Evolutionary conservation across 306 rosid genomes (phyloP).

Genomic region (Cicer pinnatifidum): DNA sequence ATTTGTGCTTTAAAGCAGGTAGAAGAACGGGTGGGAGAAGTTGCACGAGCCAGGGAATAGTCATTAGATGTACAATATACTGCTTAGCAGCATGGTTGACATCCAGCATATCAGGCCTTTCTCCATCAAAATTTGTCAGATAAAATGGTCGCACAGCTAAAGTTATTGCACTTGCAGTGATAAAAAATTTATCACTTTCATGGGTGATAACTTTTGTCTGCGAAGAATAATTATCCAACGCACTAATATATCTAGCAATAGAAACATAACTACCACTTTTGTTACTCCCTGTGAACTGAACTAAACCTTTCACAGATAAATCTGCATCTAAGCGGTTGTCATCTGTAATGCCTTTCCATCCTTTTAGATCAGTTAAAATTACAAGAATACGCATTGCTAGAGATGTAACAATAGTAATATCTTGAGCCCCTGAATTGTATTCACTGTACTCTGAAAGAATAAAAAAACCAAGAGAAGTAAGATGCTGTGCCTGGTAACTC

Average conservation of each 20-base stretch:
- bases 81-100: conserved; percentile 64
- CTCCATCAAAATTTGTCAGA: conserved; percentile 51
- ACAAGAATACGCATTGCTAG: conserved; percentile 82
- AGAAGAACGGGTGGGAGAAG: conserved; percentile 74
- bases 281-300: conserved; percentile 62
- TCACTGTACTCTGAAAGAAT: conserved; percentile 74
- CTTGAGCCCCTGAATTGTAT: conserved; percentile 51
- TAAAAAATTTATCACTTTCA: conserved; percentile 67
- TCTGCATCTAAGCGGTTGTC: conserved; percentile 55
- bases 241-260: conserved; percentile 67
- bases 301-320: conserved; percentile 66
- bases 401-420: conserved; percentile 60
- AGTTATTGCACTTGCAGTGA: conserved; percentile 86
- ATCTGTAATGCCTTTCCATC: conserved; percentile 72
- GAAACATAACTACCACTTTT: conserved; percentile 73
- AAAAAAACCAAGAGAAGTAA: conserved; percentile 66
- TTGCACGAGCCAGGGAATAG: conserved; percentile 82
- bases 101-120: conserved; percentile 52
- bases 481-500: conserved; percentile 69
- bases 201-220: conserved; percentile 44
- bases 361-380: conserved; percentile 76
- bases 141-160: conserved; percentile 83
- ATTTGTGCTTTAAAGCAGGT: conserved; percentile 88
- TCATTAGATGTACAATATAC: conserved; percentile 61
- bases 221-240: conserved; percentile 58